Evolutionary conservation across 805 yeast genomes (phyloP).

Genomic region (Candida nemodendra): DNA sequence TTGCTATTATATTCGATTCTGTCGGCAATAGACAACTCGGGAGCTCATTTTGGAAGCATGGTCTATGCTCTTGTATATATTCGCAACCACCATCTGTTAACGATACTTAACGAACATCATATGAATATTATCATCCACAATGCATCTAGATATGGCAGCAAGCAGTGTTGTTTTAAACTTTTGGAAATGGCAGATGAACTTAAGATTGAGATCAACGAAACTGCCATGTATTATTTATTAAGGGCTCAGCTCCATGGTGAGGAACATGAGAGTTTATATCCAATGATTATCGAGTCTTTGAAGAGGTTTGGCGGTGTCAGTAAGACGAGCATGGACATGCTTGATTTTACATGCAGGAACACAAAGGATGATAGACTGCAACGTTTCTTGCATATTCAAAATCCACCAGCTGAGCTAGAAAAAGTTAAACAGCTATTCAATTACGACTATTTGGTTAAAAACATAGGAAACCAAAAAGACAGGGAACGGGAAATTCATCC

Average conservation of each 20-base stretch:
- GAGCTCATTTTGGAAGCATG: conserved; percentile 18
- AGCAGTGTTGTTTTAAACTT: conserved; percentile 19
- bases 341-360: conserved; percentile 6
- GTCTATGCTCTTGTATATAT: conserved; percentile 15
- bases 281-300: conserved; percentile 13
- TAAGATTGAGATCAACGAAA: conserved; percentile 8
- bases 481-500: conserved; percentile 11
- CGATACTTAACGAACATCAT: conserved; percentile 11
- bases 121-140: conserved; percentile 20
- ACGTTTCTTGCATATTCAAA: conserved; percentile 6
- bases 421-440: conserved; percentile 11
- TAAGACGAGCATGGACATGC: background rate
- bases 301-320: conserved; percentile 9
- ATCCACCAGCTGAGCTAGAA: background rate
- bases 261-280: conserved; percentile 25
- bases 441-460: conserved; percentile 11
- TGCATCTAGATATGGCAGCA: conserved; percentile 17
- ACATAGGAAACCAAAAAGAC: conserved; percentile 13
- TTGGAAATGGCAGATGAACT: conserved; percentile 7
- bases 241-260: conserved; percentile 23
- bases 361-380: conserved; percentile 17
- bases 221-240: conserved; percentile 19
- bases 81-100: background rate
- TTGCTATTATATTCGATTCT: conserved; percentile 19
- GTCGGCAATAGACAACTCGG: conserved; percentile 18